phyloP scores from a whole-genome alignment of 78 protist genomes.

The Dictyostelium firmibasis region DNA sequence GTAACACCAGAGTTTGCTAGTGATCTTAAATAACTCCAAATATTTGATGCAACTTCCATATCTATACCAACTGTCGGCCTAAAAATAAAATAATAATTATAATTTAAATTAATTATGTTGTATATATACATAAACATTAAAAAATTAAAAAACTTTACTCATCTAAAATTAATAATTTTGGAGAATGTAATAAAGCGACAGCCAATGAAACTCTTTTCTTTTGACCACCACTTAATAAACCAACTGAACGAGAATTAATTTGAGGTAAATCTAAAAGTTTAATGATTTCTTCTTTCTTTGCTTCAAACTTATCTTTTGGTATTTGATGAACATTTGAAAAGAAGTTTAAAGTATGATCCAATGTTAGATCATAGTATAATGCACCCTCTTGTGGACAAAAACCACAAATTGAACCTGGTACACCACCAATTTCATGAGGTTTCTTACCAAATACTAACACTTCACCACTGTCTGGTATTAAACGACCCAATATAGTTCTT shows the following conservation, averaged over 20 bases:
- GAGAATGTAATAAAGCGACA: constrained; percentile 75
- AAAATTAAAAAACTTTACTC: constrained; percentile 11
- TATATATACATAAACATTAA: no score
- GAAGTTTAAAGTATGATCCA: constrained; percentile 54
- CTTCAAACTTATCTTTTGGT: background rate
- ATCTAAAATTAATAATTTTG: constrained; percentile 67
- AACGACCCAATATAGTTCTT: constrained; percentile 14
- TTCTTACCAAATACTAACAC: constrained; percentile 46
- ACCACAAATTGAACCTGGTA: constrained; percentile 53
- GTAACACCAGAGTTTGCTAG: constrained; percentile 52
- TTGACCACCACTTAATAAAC: constrained; percentile 80
- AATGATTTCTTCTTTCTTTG: constrained; percentile 1
- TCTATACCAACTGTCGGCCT: constrained; percentile 82
- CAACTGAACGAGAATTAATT: background rate
- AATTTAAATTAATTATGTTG: no score
- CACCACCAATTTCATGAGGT: constrained; percentile 5
- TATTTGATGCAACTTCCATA: constrained; percentile 22
- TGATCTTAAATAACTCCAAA: constrained; percentile 56
- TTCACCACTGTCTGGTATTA: constrained; percentile 36
- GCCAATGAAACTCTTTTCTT: constrained; percentile 76
- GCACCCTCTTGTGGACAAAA: constrained; percentile 85
- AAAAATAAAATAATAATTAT: background rate
- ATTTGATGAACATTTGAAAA: constrained; percentile 46
- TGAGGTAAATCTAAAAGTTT: constrained; percentile 13
- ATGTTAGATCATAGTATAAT: constrained; percentile 60